phyloP scores from a whole-genome alignment of 148 eudicot species.

The Diospyros kaki region DNA sequence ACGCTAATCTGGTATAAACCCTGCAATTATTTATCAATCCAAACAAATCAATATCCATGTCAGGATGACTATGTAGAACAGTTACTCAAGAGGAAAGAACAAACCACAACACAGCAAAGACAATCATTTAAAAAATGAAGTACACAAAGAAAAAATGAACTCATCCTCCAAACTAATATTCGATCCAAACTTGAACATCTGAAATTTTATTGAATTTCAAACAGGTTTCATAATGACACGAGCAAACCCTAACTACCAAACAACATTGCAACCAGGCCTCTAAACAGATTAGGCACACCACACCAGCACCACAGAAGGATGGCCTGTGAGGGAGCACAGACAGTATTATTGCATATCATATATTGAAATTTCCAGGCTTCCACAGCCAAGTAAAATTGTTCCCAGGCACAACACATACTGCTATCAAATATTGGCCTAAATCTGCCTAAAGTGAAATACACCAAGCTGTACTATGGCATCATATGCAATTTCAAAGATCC shows the following conservation, averaged over 20 bases:
- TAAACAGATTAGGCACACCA: not conserved
- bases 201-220: conserved; percentile 9
- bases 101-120: conserved; percentile 8
- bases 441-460: not conserved
- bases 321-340: not conserved
- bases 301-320: not conserved
- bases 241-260: not conserved
- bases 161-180: not conserved
- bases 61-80: conserved; percentile 25
- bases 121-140: conserved; percentile 8
- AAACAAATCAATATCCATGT: conserved; percentile 68
- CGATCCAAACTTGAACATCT: conserved; percentile 9
- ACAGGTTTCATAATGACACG: conserved; percentile 1
- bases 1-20: conserved; percentile 84
- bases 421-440: not conserved
- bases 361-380: conserved; percentile 5
- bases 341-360: conserved; percentile 5
- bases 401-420: not conserved
- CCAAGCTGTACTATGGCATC: conserved; percentile 9
- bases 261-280: not conserved
- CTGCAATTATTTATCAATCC: conserved; percentile 99
- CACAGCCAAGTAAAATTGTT: conserved; percentile 1
- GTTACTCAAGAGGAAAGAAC: conserved; percentile 28
- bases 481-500: conserved; percentile 8
- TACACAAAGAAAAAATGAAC: not conserved